Base-by-base conservation (phyloP, 768 basidiomycete species). In the Kwoniella europaea region DNA sequence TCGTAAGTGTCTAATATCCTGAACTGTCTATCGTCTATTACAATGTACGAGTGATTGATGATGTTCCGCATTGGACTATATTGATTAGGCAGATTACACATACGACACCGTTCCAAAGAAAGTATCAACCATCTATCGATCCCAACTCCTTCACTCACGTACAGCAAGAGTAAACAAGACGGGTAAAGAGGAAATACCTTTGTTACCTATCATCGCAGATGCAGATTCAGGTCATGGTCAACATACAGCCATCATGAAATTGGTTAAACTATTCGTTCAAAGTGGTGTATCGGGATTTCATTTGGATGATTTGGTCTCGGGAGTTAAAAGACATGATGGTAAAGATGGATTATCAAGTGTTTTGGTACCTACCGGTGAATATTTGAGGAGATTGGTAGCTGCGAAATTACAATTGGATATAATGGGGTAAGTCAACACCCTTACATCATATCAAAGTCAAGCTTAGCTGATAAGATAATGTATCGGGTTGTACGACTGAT, bases 81-180 rank as follows among this genome's bases (percentile, higher is more conserved):
- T 93, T 94, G 27, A 44, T 27, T 70, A 94, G 91, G 76, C 77
- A 44, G 95, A 98, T 83, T 96, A 97, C 82, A 93, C 94, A 1
- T 97, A 97, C 83, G 94, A 93, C 10, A 96, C 94, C 0, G 93
- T 98, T 16, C 94, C 95, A 24, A 96, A 97, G 81, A 94, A 96
- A 82, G 94, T 97, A 0, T 92, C 96, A 67, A 88, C 93, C 59
- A 87, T 97, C 62, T 92, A 92, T 86, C 91, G 92, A 63, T 92
- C 94, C 0, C 95, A 97, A 82, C 91, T 92, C 76, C 86, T 94
- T 66, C 94, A 97, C 80, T 94, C 97, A 85, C 90, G 89, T 84
- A 53, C 61, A 3, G 61, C 65, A 7, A 20, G 62, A 22, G 53
- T 63, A 20, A 54, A 58, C 5, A 42, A 52, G 24, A 13, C 50